A percentile compares a stretch with the other conserved stretches of the same genome.
These are phyloP conservation scores for Pyrus betulifolia DNA, from an alignment of 306 rosid genomes.

Conservation along the genomic window DNA sequence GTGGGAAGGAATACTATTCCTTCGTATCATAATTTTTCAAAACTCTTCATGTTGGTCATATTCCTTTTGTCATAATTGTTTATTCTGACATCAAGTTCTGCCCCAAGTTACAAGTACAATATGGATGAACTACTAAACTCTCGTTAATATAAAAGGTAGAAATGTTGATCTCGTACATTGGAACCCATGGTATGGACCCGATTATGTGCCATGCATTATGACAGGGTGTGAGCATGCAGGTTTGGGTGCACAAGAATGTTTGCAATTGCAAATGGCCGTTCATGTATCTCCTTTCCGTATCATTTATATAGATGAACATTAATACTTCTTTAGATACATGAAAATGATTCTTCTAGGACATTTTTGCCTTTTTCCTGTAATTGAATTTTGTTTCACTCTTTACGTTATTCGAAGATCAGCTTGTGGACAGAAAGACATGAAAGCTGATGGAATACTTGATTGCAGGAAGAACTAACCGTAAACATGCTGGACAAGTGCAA, in stretches of 20 bases:
- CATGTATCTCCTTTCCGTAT: background rate
- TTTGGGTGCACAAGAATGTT: too few relatives aligned
- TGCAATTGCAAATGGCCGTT: background rate
- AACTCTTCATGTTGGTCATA: background rate
- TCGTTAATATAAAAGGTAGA: background rate
- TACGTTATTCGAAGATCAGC: background rate
- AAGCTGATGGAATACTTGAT: slow-evolving; percentile 10
- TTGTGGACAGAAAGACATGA: background rate
- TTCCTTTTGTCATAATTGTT: background rate
- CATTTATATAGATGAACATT: background rate
- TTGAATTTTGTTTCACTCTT: background rate
- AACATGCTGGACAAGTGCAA: slow-evolving; percentile 70
- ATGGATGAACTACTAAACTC: background rate
- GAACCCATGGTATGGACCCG: background rate
- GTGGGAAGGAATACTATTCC: background rate
- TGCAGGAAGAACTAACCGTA: slow-evolving; percentile 65
- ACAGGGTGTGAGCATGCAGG: background rate
- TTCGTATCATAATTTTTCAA: background rate
- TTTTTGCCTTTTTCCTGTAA: background rate
- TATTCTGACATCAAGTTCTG: background rate
- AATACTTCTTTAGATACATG: background rate
- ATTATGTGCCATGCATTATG: too few relatives aligned
- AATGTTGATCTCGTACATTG: background rate
- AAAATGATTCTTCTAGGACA: background rate
- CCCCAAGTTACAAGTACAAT: background rate